These are phyloP conservation scores for Russula emetica DNA, from an alignment of 768 basidiomycete species.

Conservation along the genomic window DNA sequence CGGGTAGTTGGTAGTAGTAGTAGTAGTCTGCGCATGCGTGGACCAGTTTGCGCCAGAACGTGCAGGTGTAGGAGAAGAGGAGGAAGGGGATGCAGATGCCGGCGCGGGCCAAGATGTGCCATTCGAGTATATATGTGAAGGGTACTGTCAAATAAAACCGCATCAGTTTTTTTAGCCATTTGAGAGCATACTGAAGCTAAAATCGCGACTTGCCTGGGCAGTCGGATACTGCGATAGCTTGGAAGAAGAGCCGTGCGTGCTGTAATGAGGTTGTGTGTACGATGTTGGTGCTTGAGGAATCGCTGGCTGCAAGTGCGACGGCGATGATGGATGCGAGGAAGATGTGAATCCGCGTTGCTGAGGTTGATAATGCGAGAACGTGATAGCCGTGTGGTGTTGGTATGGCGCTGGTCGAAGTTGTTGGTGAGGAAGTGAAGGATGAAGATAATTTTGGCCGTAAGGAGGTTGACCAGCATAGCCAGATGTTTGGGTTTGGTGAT, in stretches of 20 bases:
- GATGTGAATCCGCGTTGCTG: conserved; percentile 26
- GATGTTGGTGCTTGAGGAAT: neutral
- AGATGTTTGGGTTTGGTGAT: neutral
- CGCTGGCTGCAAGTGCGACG: conserved; percentile 2
- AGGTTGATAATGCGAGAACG: conserved; percentile 28
- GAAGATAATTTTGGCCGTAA: conserved; percentile 14
- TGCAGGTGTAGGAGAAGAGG: neutral
- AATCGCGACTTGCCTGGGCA: conserved; percentile 6
- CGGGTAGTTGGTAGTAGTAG: conserved; percentile 7
- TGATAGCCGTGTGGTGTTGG: conserved; percentile 22
- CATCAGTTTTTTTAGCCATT: neutral
- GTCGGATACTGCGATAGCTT: conserved; percentile 12
- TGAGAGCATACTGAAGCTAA: neutral
- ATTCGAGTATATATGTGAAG: conserved; percentile 16
- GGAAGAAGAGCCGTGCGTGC: conserved; percentile 3
- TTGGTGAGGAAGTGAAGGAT: neutral
- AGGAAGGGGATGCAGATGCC: neutral
- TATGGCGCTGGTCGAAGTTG: neutral
- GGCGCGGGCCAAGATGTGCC: conserved; percentile 17
- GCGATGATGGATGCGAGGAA: conserved; percentile 6
- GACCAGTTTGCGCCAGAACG: conserved; percentile 10
- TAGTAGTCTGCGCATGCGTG: conserved; percentile 2
- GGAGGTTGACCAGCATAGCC: conserved; percentile 9
- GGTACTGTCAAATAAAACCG: neutral
- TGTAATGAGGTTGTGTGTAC: conserved; percentile 11